phyloP scores from a whole-genome alignment of 2,329 filamentous ascomycete species.

The Fusarium tjaetaba region DNA sequence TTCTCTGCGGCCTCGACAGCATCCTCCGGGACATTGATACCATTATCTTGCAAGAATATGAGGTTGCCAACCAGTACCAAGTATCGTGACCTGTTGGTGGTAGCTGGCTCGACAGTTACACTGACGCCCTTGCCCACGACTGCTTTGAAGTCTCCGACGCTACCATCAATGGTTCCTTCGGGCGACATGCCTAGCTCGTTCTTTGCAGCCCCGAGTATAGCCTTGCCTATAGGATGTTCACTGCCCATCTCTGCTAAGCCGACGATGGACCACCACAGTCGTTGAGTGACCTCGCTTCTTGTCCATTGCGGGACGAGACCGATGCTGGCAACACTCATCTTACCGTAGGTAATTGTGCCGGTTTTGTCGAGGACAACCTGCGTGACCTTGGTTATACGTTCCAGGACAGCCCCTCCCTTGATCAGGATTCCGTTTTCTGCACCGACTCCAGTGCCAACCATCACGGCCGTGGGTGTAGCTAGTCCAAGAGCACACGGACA shows the following conservation, averaged over 20 bases:
- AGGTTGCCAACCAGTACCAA: conserved; percentile 84
- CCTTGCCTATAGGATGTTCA: conserved; percentile 95
- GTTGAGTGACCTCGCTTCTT: conserved; percentile 65
- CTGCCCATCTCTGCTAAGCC: conserved; percentile 94
- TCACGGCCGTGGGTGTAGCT: conserved; percentile 96
- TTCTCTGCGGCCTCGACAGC: conserved; percentile 72
- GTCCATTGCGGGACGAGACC: conserved; percentile 68
- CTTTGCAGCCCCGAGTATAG: conserved; percentile 80
- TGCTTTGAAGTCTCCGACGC: conserved; percentile 84
- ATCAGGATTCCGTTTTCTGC: conserved; percentile 96
- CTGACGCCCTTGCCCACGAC: conserved; percentile 86
- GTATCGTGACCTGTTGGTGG: conserved; percentile 75
- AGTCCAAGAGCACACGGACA: conserved; percentile 95
- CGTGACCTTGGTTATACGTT: conserved; percentile 88
- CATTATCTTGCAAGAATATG: conserved; percentile 76
- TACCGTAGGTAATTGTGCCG: conserved; percentile 91
- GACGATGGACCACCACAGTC: conserved; percentile 92
- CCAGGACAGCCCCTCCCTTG: conserved; percentile 92
- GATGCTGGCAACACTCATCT: conserved; percentile 86
- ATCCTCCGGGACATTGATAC: conserved; percentile 71
- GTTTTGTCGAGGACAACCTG: conserved; percentile 96
- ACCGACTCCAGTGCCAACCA: conserved; percentile 96
- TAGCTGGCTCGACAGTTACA: conserved; percentile 80
- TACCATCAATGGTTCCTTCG: conserved; percentile 84
- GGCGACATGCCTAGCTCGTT: conserved; percentile 74